Base-by-base conservation (phyloP, 164 flowering plant genomes). In the Protea cynaroides region DNA sequence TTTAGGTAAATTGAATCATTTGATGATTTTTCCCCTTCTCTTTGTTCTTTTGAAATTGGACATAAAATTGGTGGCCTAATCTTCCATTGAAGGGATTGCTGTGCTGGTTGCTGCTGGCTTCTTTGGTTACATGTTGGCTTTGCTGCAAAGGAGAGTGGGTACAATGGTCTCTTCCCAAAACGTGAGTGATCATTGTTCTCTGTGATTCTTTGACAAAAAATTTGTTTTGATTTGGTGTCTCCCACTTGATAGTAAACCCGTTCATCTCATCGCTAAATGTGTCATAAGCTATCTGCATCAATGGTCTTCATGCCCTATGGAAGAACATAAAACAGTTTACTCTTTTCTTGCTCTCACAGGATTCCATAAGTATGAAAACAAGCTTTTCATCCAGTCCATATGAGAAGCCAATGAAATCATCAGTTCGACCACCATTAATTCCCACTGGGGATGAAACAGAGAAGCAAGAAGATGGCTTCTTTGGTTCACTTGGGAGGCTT, bases 71-170 rank as follows among this genome's bases (percentile, higher is more conserved):
- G 34, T 62, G 15, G 36, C 54, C 18, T 24, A 52, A 58, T 46
- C 57, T 36, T 10, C 37, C 25, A 40, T 71, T 75, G 71, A 82
- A 94, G 99, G 96, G 61, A 65, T 94, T 70, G 96, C 86, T 29
- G 89, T 93, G 69, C 90, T 93, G 38, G 65, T 84, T 36, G 91
- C 86, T 5, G 97, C 98, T 61, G 95, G 82, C 38, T 83, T 94
- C 80, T 83, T 91, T 61, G 98, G 98, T 74, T 94, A 91, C 77
- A 83, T 89, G 92, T 79, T 94, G 22, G 97, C 95, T 25, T 78
- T 91, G 78, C 83, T 94, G 62, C 98, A 89, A 66, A 82, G 79
- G 18, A 79, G 97, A 78, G 86, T 94, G 58, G 74, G 89, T 56
- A 64, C 83, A 13, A 79, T 85, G 50, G 81, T 86, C 37, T 82